Base-by-base conservation (phyloP, 169 alveolate genomes). In the Condylostoma magnum region DNA sequence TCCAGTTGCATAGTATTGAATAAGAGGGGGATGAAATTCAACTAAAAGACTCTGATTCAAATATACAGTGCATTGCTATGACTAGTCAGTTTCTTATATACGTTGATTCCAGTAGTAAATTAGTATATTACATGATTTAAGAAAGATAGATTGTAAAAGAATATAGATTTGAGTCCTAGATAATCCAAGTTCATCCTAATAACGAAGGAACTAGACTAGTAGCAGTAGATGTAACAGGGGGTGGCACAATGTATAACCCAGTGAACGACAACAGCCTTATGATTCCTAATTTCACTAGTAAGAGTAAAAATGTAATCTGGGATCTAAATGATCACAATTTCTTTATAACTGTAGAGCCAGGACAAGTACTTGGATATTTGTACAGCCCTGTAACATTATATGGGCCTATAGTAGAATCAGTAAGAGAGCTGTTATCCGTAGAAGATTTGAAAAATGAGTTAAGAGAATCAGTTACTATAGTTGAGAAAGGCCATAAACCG, bases 141-240 rank as follows among this genome's bases (percentile, higher is more conserved):
- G 93, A 91, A 51, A 69, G 77, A 58, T 51, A 71, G 4, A 76
- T 76, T 52, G 79, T 91, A 2, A 77, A 81, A 28, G 95, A 93
- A 69, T 80, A 66, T 65, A 77, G 84, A 44, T 80, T 86, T 58
- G 91, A 90, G 0, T 57, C 77, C 63, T 58, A 38, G 8, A 69
- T 90, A 2, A 69, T 57, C 12, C 80, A 75, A 63, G 77, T 90
- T 15, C 90, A 80, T 71, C 95, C 95, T 12, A 88, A 87, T 73
- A 56, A 74, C 6, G 73, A 67, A 28, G 96, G 95, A 20, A 90
- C 96, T 12, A 86, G 84, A 76, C 77, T 87, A 22, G 80, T 87
- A n/a, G 87, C 93, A 51, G 78, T 82, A 31, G 95, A 93, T 68
- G 78, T 77, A 48, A 80, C 90, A 36, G 95, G 95, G 18, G 80